Evolutionary conservation across 176 grass and related monocot species (phyloP), one percentile per base, ranked within the genome.

Genomic region (Carex parvula): DNA sequence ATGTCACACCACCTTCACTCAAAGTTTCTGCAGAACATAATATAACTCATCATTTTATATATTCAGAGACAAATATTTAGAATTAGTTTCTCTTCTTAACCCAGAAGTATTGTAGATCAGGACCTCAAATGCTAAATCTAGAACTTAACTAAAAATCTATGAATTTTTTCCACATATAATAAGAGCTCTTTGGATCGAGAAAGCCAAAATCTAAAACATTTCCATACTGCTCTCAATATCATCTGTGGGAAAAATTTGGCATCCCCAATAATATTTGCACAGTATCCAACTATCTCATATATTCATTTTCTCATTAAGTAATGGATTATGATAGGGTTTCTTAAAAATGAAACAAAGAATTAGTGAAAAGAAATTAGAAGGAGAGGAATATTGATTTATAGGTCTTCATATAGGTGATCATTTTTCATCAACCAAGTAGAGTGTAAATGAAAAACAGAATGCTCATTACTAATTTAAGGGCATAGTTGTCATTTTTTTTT

Each of bases 21-120:
- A 93, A 92, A 88, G 93, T 96, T 89, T 99, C 97, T 99, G 37
- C 16, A 48, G 60, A 64, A 46, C 50, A 77, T 50, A 57, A 78
- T 78, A 57, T 35, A 32, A 57, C 24, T 15, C 2, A 56, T 55
- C 12, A 52, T 48, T 76, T 56, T 55, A 30, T 15, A 57, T 55
- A 55, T 33, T 29, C 73, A 57, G 14, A 57, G 5, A 56, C 15
- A 9, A 33, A 3, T 29, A 32, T 30, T 77, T 77, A 32, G 50
- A 26, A 78, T 78, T 17, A 10, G 5, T 77, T 30, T 78, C n/a
- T 9, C 15, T 57, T 55, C 52, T 78, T 56, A 17, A 55, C 50
- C 24, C 10, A 3, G 32, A 56, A 29, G 20, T 32, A 77, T 24
- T 10, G 24, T 56, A 56, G 20, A 17, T 17, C 50, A 77, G 57